Evolutionary conservation across 805 yeast species (phyloP).

Genomic region (Ogataea paraovalis): DNA sequence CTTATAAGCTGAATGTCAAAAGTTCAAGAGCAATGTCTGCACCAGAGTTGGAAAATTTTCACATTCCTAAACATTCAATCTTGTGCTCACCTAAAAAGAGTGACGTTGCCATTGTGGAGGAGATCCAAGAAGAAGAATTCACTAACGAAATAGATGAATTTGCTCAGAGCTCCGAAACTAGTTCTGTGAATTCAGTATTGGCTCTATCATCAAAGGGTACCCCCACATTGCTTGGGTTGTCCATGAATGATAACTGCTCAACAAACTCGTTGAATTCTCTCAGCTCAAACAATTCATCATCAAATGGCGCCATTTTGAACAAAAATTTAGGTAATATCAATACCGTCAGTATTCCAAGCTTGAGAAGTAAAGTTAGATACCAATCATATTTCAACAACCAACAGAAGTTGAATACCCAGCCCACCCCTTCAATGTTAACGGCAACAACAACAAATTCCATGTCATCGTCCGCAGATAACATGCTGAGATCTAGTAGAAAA

Average conservation of each 20-base stretch:
- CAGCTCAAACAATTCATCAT: conserved; percentile 19
- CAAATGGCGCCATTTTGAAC: conserved; percentile 3
- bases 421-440: conserved; percentile 4
- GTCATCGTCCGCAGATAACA: background rate
- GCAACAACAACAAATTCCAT: background rate
- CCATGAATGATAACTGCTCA: conserved; percentile 22
- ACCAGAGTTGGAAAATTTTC: conserved; percentile 17
- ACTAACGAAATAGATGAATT: conserved; percentile 7
- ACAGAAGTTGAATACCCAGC: conserved; percentile 21
- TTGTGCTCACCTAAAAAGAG: conserved; percentile 28
- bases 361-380: conserved; percentile 30
- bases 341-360: conserved; percentile 23
- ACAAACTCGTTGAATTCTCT: conserved; percentile 25
- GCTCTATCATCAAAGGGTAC: conserved; percentile 14
- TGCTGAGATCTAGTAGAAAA: background rate
- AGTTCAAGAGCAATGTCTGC: conserved; percentile 17
- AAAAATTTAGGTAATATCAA: conserved; percentile 14
- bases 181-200: conserved; percentile 18
- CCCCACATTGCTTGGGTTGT: conserved; percentile 14
- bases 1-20: conserved; percentile 6
- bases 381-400: conserved; percentile 30
- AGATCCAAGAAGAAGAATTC: conserved; percentile 26
- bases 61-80: conserved; percentile 27
- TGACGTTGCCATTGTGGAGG: conserved; percentile 30
- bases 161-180: conserved; percentile 19